Base-by-base conservation (phyloP, 23 red algal species). In the Gracilaria domingensis region DNA sequence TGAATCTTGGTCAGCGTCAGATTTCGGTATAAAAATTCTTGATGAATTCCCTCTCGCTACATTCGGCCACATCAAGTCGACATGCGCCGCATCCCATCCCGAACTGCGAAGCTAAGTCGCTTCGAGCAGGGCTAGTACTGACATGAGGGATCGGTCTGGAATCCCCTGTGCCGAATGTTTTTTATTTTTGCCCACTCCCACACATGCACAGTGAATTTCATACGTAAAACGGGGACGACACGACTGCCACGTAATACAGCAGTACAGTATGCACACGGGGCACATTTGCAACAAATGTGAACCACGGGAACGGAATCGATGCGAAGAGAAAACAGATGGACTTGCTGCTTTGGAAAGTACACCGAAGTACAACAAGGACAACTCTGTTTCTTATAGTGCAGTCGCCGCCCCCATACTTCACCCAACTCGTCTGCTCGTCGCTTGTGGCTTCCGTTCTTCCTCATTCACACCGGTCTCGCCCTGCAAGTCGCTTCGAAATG, bases 101-200 rank as follows among this genome's bases (percentile, higher is more conserved):
- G 79, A 82, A 82, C 79, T 82, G 49, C 49, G 79, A 82, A 82
- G 79, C 55, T 61, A 82, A 82, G 79, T 82, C 79, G 33, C 79
- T 82, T 82, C 33, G 55, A 56, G 79, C 79, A 26, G 79, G 79
- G 79, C 79, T 82, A 82, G 79, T 82, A 82, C 79, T 82, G 79
- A 82, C 44, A 56, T 82, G 79, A 82, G 79, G 79, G 79, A 82
- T 82, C 79, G 53, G 44, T 82, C 79, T 48, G 79, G 79, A 82
- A 82, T 82, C 79, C 79, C 79, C 79, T 26, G 79, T 82, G 79
- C 79, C 33, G 79, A 82, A 82, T 62, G 79, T 82, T 82, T 82
- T 81, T 45, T 45, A 11, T 45, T 45, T 45, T 45, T 45, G 4
- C n/a, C n/a, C n/a, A n/a, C n/a, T n/a, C n/a, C n/a, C n/a, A n/a